phyloP scores from a whole-genome alignment of 495 filamentous ascomycete species.

The Hamigera avellanea region DNA sequence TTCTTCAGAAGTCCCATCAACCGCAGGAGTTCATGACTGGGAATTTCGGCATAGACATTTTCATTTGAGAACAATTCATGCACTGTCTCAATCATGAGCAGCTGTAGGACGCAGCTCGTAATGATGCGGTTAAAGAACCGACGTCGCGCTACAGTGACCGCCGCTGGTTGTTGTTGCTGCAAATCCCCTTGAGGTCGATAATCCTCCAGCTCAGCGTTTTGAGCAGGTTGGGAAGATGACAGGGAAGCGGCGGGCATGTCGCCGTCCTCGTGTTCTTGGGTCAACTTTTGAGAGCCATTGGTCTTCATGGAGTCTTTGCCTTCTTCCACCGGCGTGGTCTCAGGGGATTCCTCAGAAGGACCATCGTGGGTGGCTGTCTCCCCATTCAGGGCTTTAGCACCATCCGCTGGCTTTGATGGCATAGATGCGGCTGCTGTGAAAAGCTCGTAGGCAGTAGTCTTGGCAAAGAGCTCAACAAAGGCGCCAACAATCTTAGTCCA shows the following conservation, averaged over 20 bases:
- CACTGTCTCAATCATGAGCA: conserved; percentile 98
- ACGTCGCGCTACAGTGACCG: conserved; percentile 85
- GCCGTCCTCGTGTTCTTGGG: conserved; percentile 28
- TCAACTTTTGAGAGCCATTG: conserved; percentile 39
- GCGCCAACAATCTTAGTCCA: conserved; percentile 90
- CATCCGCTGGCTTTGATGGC: conserved; percentile 17
- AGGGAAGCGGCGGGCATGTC: conserved; percentile 25
- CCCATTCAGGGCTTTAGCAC: conserved; percentile 21
- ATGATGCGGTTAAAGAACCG: conserved; percentile 99
- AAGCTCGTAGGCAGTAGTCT: conserved; percentile 86
- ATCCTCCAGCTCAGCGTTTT: conserved; percentile 63
- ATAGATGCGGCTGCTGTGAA: conserved; percentile 73
- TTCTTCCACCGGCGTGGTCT: conserved; percentile 11
- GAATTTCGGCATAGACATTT: conserved; percentile 85
- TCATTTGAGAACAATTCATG: conserved; percentile 98
- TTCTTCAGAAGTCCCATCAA: conserved; percentile 91
- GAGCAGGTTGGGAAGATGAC: conserved; percentile 8
- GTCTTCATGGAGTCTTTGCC: conserved; percentile 43
- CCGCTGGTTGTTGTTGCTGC: conserved; percentile 74
- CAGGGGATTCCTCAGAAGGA: conserved; percentile 8
- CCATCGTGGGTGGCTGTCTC: conserved; percentile 18
- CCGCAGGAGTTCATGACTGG: conserved; percentile 73
- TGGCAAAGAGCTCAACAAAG: conserved; percentile 90
- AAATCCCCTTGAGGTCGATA: conserved; percentile 59
- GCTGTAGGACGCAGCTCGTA: conserved; percentile 92